Evolutionary conservation across 1,284 basidiomycete species (phyloP), one percentile per base, ranked within the genome.

Genomic region (Leccinum pachyderme): DNA sequence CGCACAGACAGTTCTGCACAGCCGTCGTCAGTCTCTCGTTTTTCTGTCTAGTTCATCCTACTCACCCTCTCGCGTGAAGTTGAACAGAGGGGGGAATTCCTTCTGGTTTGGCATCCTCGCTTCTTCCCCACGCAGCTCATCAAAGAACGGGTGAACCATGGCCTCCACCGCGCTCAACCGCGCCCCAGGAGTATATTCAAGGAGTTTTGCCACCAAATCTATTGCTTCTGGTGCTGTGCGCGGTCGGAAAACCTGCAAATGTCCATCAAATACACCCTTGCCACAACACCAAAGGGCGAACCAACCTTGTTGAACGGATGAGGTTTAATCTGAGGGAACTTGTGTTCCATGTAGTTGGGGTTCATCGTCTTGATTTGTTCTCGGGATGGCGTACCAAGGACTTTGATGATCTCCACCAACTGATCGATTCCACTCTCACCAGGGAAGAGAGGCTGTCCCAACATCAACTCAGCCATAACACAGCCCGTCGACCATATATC

Each of bases 311-410:
- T 89, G 81, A 95, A 95, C 1, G 93, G 93, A 71, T 97, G 93
- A 37, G 95, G 94, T 73, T 97, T 96, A 80, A 99, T 99, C 76
- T 99, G 96, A 7, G 96, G 96, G 82, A 99, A 99, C 76, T 98
- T 98, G 86, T 99, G 96, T 74, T 99, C 97, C 97, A 99, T 99
- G 78, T 99, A 99, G 78, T 96, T 96, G 50, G 97, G 96, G 77
- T 99, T 99, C 96, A 99, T 99, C 64, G 97, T 98, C 88, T 98
- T 98, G 84, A 99, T 99, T 76, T 99, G 97, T 72, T 99, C 97
- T 64, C 96, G 82, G 56, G 96, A 96, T 1, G 96, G 96, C 24
- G 97, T 99, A 22, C 96, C 96, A 59, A 99, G 85, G 44, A 99
- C 95, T 77, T 99, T 99, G 88, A 99, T 99, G 69, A 99, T 99